Evolutionary conservation across 371 early-diverging fungal genomes (phyloP).

Genomic region (Mortierella polycephala): DNA sequence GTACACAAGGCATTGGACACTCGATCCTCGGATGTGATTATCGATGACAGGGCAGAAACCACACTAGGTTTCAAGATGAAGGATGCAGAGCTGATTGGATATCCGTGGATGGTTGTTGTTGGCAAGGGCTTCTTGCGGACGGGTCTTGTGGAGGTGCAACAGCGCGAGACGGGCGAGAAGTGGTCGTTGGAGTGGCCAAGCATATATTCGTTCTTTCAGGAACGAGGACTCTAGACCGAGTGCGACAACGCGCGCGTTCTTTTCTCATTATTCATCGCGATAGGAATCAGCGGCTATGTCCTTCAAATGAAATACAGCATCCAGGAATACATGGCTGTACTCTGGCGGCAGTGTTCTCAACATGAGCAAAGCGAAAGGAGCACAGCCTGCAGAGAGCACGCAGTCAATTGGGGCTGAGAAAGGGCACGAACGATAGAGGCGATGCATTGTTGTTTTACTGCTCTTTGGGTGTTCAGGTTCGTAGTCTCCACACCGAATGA

Average conservation of each 20-base stretch:
- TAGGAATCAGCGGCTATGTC: too few species aligned
- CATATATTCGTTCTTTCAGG: slow-evolving; percentile 27
- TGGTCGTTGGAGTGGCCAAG: slow-evolving; percentile 42
- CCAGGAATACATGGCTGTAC: too few species aligned
- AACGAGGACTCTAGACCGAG: slow-evolving; percentile 5
- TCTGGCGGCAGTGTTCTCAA: not conserved
- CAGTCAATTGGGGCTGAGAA: not conserved
- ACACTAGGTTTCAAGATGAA: slow-evolving; percentile 79
- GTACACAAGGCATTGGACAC: slow-evolving; percentile 37
- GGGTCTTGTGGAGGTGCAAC: slow-evolving; percentile 70
- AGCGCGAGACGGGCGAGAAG: slow-evolving; percentile 59
- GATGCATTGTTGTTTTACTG: not conserved
- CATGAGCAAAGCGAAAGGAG: not conserved
- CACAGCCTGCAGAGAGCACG: not conserved
- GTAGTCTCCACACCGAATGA: not conserved
- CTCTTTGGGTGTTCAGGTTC: not conserved
- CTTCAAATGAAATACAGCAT: too few species aligned
- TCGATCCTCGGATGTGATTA: slow-evolving; percentile 55
- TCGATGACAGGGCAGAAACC: slow-evolving; percentile 70
- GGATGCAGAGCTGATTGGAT: slow-evolving; percentile 79
- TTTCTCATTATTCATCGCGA: not conserved
- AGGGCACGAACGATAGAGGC: not conserved
- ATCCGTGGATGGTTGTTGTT: slow-evolving; percentile 73
- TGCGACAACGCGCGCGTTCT: not conserved
- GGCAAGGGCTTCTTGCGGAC: slow-evolving; percentile 69